Evolutionary conservation across 2,329 filamentous ascomycete species (phyloP), one percentile per base, ranked within the genome.

Genomic region (Ascochyta rabiei): DNA sequence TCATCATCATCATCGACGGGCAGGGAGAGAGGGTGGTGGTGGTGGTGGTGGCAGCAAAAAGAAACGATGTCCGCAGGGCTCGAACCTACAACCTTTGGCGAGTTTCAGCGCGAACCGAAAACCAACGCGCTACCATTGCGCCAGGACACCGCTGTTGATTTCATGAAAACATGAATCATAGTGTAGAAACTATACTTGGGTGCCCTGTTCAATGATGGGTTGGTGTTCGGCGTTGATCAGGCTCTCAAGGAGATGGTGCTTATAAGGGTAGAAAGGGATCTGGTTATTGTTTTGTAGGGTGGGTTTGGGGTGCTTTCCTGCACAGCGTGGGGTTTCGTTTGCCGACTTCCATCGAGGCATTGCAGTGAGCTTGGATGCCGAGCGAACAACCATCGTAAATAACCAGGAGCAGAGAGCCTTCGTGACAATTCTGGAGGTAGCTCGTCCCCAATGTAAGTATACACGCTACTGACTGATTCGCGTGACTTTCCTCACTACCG

Each of bases 81-180:
- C 56, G 56, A 59, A 59, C 53, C 57, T 55, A 57, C 58, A 60
- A 60, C 58, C 58, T 60, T 60, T 60, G 58, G 58, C 55, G 58
- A 41, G 42, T 48, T 54, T 56, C 50, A 46, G 55, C 21, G 26
- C 10, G 4, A 48, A 61, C 59, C 59, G 59, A 61, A 61, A 61
- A 61, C 59, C 59, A 61, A 61, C 59, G 59, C 59, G 56, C 53
- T 57, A 59, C 59, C 59, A 61, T 61, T 61, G 59, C 59, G 59
- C 59, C 59, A 61, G 57, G 56, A 50, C 56, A 56, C 53, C 53
- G 38, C n/a, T 31, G 12, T 28, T 34, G 15, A 28, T 42, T 46
- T 21, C 35, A 49, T 55, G 28, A 15, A 9, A 10, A 2, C 2
- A 13, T 6, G 0, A 1, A 0, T n/a, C n/a, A n/a, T n/a, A n/a